Conservation (phyloP, 2,329 filamentous ascomycete genomes). For the Alternaria rosae region DNA sequence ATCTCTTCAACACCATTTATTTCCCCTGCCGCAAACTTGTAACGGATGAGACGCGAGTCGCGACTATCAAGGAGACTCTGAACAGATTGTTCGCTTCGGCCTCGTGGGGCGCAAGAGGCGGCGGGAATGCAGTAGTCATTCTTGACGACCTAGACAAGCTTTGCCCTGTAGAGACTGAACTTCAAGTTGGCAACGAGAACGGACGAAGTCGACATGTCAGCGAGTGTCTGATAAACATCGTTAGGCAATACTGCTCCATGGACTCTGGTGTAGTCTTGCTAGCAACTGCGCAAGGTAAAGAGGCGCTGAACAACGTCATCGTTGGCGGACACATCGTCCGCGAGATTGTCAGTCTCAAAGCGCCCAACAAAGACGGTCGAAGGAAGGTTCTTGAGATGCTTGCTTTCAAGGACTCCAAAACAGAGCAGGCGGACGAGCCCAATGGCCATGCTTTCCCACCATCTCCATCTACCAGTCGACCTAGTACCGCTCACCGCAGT, state of each 20-base stretch:
- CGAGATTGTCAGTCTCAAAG: slow-evolving; percentile 88
- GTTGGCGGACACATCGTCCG: slow-evolving; percentile 91
- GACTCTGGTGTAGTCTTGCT: slow-evolving; percentile 85
- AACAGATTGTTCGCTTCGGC: slow-evolving; percentile 85
- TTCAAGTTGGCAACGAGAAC: slow-evolving; percentile 93
- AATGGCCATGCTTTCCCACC: slow-evolving; percentile 44
- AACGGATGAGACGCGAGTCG: slow-evolving; percentile 88
- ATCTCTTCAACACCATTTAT: slow-evolving; percentile 83
- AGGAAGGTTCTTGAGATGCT: slow-evolving; percentile 84
- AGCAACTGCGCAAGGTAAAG: slow-evolving; percentile 91
- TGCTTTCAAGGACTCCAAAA: slow-evolving; percentile 57
- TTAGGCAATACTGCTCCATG: slow-evolving; percentile 81
- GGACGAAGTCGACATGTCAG: slow-evolving; percentile 90
- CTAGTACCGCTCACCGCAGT: slow-evolving; percentile 53
- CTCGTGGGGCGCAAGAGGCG: slow-evolving; percentile 87
- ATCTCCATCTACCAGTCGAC: slow-evolving; percentile 59
- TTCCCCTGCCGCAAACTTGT: slow-evolving; percentile 87
- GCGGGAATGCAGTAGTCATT: slow-evolving; percentile 83
- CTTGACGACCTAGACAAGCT: slow-evolving; percentile 93
- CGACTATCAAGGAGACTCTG: slow-evolving; percentile 88
- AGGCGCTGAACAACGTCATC: slow-evolving; percentile 87
- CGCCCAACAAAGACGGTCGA: slow-evolving; percentile 89
- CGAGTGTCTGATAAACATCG: slow-evolving; percentile 83
- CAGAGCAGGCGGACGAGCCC: slow-evolving; percentile 25
- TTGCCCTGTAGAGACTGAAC: slow-evolving; percentile 90